Base-by-base conservation (phyloP, 2,329 filamentous ascomycete genomes). In the Pseudopyrenochaeta lycopersici region DNA sequence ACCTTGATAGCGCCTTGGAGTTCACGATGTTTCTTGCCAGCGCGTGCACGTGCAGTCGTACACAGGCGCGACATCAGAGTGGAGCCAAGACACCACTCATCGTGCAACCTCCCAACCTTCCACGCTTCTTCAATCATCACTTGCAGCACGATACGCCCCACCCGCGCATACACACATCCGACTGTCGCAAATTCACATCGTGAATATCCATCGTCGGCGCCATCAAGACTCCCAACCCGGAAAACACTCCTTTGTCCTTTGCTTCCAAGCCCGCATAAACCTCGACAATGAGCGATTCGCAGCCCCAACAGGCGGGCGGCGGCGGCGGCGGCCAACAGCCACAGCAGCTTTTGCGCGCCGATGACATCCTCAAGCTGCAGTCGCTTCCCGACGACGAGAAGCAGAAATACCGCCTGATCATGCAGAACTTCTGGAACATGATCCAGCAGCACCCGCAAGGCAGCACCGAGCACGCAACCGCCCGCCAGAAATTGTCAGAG, bases 361-460 rank as follows among this genome's bases (percentile, higher is more conserved):
- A 75, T 21, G 73, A 76, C 44, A 65, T 76, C 6, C 63, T 69
- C 10, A 74, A 69, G 59, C 67, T 76, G 2, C 62, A 66, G 33
- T 68, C 66, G 42, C 75, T 88, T 27, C 81, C 74, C 55, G 81
- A 84, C 7, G 74, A 81, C 43, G 80, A 84, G 62, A 87, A 86
- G 73, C 72, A 78, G 39, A 80, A 84, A 60, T 85, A 86, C 64
- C 82, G 81, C 52, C 74, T 79, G 43, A 76, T 82, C 17, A 80
- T 88, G 56, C 77, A 79, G 51, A 80, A 77, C 55, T 77, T 85
- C 44, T 88, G 84, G 84, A 78, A 80, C 27, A 71, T 79, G 29
- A 75, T 84, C 45, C 80, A 84, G 54, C 78, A 67, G 36, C 78
- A 79, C 35, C 77, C 82, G 11, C 73, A 76, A 30, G 80, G 81